Base-by-base conservation (phyloP, 208 protist species). In the Acanthamoeba sp. region DNA sequence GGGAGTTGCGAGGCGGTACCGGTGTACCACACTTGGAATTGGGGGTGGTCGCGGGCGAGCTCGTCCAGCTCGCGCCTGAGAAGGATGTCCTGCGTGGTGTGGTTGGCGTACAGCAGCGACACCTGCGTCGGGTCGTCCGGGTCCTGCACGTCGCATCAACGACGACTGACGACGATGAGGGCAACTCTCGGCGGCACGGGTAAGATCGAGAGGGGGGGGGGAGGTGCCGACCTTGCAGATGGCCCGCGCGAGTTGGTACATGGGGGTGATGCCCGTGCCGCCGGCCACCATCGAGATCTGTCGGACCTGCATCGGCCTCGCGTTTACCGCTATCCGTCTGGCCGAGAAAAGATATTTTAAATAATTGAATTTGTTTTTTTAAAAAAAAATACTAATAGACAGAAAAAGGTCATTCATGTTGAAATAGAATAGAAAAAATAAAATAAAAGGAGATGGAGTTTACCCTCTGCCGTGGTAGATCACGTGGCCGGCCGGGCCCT, bases 11-110 rank as follows among this genome's bases (percentile, higher is more conserved):
- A 71, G 6, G 27, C 18, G 7, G 0, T 80, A 80, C 71, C 97
- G 62, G 98, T 97, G 96, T 98, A 99, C 95, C 98, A 98, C 0
- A 98, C 97, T 42, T 98, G 98, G 95, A 99, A 98, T 27, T 80
- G 95, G 29, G 98, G 98, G 95, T 98, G 97, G 12, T 93, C 89
- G 93, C 98, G 97, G 96, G 98, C 98, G 27, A 99, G 94, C 55
- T 98, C 97, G 94, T 99, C 98, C 45, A 99, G 96, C 96, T 99
- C 98, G 76, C 98, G 97, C 32, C 97, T 96, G 48, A 99, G 96
- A 27, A 99, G 97, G 42, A 99, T 98, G 96, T 99, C 98, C 85
- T 98, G 97, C 90, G 98, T 98, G 22, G 97, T 96, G 45, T 94
- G 80, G 95, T 98, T 98, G 4, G 97, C 97, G 94, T 97, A 98